Base-by-base conservation (phyloP, 768 basidiomycete species). In the Lentinula sp. region DNA sequence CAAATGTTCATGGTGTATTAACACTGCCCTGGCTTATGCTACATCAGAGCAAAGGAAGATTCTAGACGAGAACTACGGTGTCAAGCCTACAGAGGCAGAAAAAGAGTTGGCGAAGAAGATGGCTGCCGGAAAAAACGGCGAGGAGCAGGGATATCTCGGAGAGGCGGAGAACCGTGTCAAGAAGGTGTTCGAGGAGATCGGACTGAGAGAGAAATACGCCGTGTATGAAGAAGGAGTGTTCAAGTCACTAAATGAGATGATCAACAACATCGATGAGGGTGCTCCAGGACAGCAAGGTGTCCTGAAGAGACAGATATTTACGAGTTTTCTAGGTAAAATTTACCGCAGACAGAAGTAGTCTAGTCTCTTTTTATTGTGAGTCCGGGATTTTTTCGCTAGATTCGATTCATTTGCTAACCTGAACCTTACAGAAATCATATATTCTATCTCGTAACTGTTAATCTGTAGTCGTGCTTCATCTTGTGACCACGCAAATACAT, bases 1-100 rank as follows among this genome's bases (percentile, higher is more conserved):
- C 85, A 99, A 99, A 77, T 98, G 96, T 74, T 90, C 89, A 16
- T 99, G 96, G 97, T 88, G 88, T 66, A 81, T 98, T 73, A 98
- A 97, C 75, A 86, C 85, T 21, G 97, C 94, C 32, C 79, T 98
- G 61, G 71, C 75, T 16, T 70, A 78, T 45, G 85, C 81, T 1
- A 78, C 75, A 4, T 75, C 83, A 0, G 80, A 69, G n/a, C 87
- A 89, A 70, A 80, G 83, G 39, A 71, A 71, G 31, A 70, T 85
- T 28, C 76, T 88, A n/a, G 85, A 80, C 61, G 80, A 80, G 62
- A 82, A 79, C 59, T 80, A 78, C 66, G 82, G 81, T 39, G 88
- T 67, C 81, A 76, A 21, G 85, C 86, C 71, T 89, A 91, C 68
- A 87, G 87, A 57, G 37, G 63, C 61, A 65, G 70, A 73, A 16